Evolutionary conservation across 805 yeast species (phyloP), one percentile per base, ranked within the genome.

Genomic region (Millerozyma miso): DNA sequence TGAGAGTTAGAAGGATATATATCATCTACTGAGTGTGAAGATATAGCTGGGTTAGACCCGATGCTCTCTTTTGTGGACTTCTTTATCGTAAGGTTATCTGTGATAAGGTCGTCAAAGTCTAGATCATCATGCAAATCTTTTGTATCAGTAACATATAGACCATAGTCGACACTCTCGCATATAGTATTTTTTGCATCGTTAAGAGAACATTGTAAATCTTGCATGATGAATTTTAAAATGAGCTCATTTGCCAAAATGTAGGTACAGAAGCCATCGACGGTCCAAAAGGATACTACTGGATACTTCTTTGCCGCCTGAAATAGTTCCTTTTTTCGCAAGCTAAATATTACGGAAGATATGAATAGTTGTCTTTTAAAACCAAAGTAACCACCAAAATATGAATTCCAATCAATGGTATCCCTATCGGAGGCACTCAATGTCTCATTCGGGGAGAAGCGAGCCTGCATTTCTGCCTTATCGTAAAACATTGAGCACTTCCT

Each of bases 221-320:
- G 70, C 55, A 71, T 67, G 5, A 77, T 73, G 16, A 81, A 51
- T 23, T 79, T 60, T 4, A 78, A 60, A 3, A 81, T 68, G 4
- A 84, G 56, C 50, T 84, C 90, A 19, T 84, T 81, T 5, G 86
- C 80, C 18, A 85, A 57, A 1, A 83, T 81, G 51, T 77, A 80
- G 14, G 76, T 68, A 2, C 74, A 60, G 54, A 82, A 85, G 41
- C 76, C 75, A 17, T 71, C 69, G 1, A 67, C 51, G 2, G 85
- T 77, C 87, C 88, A 83, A 65, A 80, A 84, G 36, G 65, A 60
- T 5, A 83, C 58, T 1, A 80, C 77, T 16, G 65, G 60, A 49
- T 77, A 77, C 2, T 48, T 60, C 40, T 50, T 58, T 3, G 40
- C 43, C 35, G 57, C 50, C 19, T 46, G 41, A 4, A 48, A 43